Base-by-base conservation (phyloP, 2,329 filamentous ascomycete species). In the Teratosphaeria nubilosa region DNA sequence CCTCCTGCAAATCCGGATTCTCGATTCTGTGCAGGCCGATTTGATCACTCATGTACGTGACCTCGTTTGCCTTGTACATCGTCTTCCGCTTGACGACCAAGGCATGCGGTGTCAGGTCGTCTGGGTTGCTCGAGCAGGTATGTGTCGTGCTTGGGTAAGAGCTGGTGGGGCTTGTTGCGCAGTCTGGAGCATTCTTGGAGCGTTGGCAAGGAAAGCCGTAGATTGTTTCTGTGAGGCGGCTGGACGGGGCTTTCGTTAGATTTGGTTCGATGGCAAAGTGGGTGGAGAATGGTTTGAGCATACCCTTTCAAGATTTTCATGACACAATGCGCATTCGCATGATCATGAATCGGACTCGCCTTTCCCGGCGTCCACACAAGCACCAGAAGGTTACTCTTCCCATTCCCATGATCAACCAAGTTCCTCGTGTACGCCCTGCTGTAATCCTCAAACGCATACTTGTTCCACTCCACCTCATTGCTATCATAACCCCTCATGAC, bases 11-110 rank as follows among this genome's bases (percentile, higher is more conserved):
- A 65, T 88, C 84, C 27, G 83, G 82, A 72, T 96, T 96, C 64
- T 82, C 84, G 60, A 96, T 86, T 56, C 86, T 84, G 75, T 96
- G 91, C 50, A 96, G 78, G 22, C 91, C 91, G 30, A 96, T 83
- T 75, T 90, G 71, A 71, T 96, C 91, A 45, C 89, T 88, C 86
- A 96, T 96, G 73, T 96, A 96, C 9, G 90, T 86, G 45, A 95
- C 90, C 62, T 87, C 78, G 63, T 92, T 86, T 69, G 86, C 79
- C 54, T 78, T 75, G 68, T 90, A 88, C 50, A 79, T 80, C 45
- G 82, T 88, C 68, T 89, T 82, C 51, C 83, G 85, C 63, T 85
- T 86, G 58, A 88, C 73, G 60, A 77, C 70, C 73, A 88, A 85
- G 2, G 85, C 63, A 27, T 58, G 53, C 10, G 64, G 62, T 57